Evolutionary conservation across 768 basidiomycete species (phyloP).

Genomic region (Boletales sp.): DNA sequence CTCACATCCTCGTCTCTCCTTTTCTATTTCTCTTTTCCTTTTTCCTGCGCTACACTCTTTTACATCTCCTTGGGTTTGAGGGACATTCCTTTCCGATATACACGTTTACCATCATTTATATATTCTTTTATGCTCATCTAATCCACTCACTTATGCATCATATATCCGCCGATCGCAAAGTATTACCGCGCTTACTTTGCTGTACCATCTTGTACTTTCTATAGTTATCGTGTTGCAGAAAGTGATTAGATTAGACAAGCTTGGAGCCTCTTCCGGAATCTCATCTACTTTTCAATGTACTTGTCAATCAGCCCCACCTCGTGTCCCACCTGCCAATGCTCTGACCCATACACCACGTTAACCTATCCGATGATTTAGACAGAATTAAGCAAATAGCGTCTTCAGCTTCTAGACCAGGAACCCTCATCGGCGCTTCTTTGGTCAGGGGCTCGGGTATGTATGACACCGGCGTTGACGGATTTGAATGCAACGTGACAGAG

Average conservation of each 20-base stretch:
- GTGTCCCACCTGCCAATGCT: slow-evolving; percentile 40
- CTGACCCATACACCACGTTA: slow-evolving; percentile 44
- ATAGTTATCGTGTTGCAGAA: slow-evolving; percentile 29
- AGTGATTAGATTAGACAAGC: slow-evolving; percentile 31
- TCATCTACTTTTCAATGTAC: slow-evolving; percentile 40
- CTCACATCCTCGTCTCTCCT: neutral
- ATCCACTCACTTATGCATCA: slow-evolving; percentile 35
- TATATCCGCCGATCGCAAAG: slow-evolving; percentile 30
- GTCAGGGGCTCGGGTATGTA: slow-evolving; percentile 37
- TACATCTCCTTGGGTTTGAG: slow-evolving; percentile 10
- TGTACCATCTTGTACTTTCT: slow-evolving; percentile 33
- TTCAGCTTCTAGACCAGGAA: slow-evolving; percentile 48
- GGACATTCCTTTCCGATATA: slow-evolving; percentile 1
- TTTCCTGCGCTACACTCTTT: neutral
- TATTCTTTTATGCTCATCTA: slow-evolving; percentile 25
- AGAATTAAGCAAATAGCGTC: slow-evolving; percentile 50
- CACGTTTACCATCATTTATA: slow-evolving; percentile 21
- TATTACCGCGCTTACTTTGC: slow-evolving; percentile 23
- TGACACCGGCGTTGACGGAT: slow-evolving; percentile 45
- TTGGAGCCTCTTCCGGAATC: slow-evolving; percentile 13
- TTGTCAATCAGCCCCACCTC: slow-evolving; percentile 33
- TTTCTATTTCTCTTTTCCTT: neutral
- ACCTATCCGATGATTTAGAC: slow-evolving; percentile 10
- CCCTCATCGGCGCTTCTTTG: slow-evolving; percentile 34
- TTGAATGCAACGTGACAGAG: slow-evolving; percentile 33